Evolutionary conservation across 768 basidiomycete genomes (phyloP).

Genomic region (Macrocybe gigantea): DNA sequence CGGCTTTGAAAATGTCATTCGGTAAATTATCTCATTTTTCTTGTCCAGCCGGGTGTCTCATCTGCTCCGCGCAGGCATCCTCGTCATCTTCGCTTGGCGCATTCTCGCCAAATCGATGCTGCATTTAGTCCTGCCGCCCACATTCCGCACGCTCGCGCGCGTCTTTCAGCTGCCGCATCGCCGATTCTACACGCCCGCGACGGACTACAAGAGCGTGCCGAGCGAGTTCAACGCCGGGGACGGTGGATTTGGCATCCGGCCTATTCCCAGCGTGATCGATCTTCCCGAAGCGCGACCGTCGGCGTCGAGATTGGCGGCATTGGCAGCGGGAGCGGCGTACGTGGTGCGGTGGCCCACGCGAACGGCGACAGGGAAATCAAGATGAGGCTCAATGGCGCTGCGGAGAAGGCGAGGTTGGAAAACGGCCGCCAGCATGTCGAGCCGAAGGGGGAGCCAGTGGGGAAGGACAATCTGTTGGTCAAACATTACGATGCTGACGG

Average conservation of each 20-base stretch:
- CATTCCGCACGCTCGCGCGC: slow-evolving; percentile 70
- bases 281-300: slow-evolving; percentile 41
- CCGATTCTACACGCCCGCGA: slow-evolving; percentile 86
- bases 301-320: slow-evolving; percentile 40
- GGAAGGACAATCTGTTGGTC: slow-evolving; percentile 26
- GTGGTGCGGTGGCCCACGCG: slow-evolving; percentile 5
- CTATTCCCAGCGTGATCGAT: slow-evolving; percentile 86
- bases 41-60: neutral
- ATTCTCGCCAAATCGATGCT: slow-evolving; percentile 75
- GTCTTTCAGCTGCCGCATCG: slow-evolving; percentile 73
- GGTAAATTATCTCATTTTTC: slow-evolving; percentile 22
- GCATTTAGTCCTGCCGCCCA: slow-evolving; percentile 73
- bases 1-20: slow-evolving; percentile 38
- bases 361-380: slow-evolving; percentile 54
- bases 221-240: slow-evolving; percentile 33
- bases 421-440: neutral
- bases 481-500: slow-evolving; percentile 88
- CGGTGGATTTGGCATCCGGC: slow-evolving; percentile 42
- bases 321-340: slow-evolving; percentile 29
- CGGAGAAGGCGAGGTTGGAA: slow-evolving; percentile 10
- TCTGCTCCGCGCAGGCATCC: slow-evolving; percentile 44
- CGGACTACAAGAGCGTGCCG: slow-evolving; percentile 75
- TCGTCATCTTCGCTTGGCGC: slow-evolving; percentile 83
- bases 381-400: slow-evolving; percentile 32
- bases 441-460: slow-evolving; percentile 15